Base-by-base conservation (phyloP, 1,139 yeast genomes). In the Groenewaldozyma auringiensis region DNA sequence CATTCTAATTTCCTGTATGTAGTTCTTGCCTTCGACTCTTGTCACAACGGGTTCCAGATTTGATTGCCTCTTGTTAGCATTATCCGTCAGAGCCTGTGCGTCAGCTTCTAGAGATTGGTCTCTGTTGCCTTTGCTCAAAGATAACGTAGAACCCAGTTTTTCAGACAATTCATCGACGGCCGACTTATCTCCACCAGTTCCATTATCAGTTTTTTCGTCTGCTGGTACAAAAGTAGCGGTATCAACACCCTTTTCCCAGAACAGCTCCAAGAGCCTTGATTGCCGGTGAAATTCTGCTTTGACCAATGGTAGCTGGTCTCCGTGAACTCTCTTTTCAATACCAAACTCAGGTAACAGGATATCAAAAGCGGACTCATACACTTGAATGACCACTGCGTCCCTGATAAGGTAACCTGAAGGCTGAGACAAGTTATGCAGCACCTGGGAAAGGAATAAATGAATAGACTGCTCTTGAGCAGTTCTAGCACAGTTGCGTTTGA, bases 251-350 rank as follows among this genome's bases (percentile, higher is more conserved):
- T 78, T 79, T 63, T 87, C 95, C 98, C 98, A 92, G 62, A 76
- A 88, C 44, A 92, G 70, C 63, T 89, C 96, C 58, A 92, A 72
- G 3, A 79, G 68, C 43, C 88, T 74, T 32, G 76, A 71, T 22
- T 64, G 62, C 59, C 82, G 83, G 61, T 86, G 94, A 64, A 84
- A 92, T 62, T 92, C 97, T 3, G 97, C 97, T 65, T 88, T 88
- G 21, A 78, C 80, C 51, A 92, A 71, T 14, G 98, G 98, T 47
- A 92, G 71, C 64, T 92, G 98, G 66, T 92, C 98, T 37, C 97
- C 96, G 59, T 92, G 98, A 22, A 92, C 97, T 59, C 98, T 79
- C 67, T 92, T 92, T 64, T 92, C 98, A 55, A 92, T 86, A 37
- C 98, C 97, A 67, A 89, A 83, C 56, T 87, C 96, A 1, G 97